Conservation (phyloP, 1,139 yeast genomes). For the Scheffersomyces cryptocercus region DNA sequence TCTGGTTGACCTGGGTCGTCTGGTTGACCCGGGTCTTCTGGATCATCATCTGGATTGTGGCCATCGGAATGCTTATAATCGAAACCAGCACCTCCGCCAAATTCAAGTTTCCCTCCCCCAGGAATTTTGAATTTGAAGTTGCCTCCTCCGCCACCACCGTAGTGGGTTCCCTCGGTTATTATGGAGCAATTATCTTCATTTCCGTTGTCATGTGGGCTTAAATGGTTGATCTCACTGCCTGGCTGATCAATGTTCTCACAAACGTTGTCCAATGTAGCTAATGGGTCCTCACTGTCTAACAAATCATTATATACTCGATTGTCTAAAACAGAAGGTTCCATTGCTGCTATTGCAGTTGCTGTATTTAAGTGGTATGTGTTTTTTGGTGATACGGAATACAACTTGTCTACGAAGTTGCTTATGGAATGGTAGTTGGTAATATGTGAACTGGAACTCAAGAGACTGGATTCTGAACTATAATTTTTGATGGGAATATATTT, state of each 20-base stretch:
- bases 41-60: conserved; percentile 5
- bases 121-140: conserved; percentile 24
- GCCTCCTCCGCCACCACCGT: conserved; percentile 32
- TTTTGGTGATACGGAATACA: conserved; percentile 44
- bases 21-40: conserved; percentile 1
- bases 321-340: conserved; percentile 8
- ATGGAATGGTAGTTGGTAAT: too few relatives aligned
- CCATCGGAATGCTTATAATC: conserved; percentile 18
- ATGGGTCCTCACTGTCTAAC: conserved; percentile 11
- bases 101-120: conserved; percentile 22
- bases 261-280: conserved; percentile 5
- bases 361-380: conserved; percentile 38
- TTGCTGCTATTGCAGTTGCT: conserved; percentile 32
- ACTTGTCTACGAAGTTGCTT: conserved; percentile 32
- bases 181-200: conserved; percentile 5
- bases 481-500: too few relatives aligned
- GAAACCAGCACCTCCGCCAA: conserved; percentile 33
- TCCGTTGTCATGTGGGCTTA: conserved; percentile 5
- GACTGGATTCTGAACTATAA: too few relatives aligned
- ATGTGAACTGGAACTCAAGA: too few relatives aligned
- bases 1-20: background rate
- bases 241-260: conserved; percentile 10
- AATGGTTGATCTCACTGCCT: too few relatives aligned
- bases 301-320: conserved; percentile 12
- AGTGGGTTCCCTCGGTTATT: conserved; percentile 6